Conservation (phyloP, 257 asterid genomes). For the Lycium barbarum region DNA sequence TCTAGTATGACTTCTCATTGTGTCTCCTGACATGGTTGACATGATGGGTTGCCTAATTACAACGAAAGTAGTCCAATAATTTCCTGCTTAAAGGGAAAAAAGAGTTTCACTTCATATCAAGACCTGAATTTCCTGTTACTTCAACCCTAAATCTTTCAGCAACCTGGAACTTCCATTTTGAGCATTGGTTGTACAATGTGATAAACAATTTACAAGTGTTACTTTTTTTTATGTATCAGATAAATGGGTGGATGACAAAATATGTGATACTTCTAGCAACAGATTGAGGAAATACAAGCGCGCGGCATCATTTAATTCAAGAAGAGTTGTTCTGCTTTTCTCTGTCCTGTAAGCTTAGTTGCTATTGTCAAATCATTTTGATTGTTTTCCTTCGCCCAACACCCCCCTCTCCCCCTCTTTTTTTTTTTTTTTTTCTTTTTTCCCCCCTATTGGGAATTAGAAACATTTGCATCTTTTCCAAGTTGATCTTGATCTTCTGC, state of each 20-base stretch:
- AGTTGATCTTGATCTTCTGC: conserved; percentile 1
- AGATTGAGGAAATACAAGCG: conserved; percentile 86
- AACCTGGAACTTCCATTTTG: neutral
- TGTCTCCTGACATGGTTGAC: neutral
- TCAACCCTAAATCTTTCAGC: neutral
- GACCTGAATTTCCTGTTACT: neutral
- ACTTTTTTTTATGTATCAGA: conserved; percentile 44
- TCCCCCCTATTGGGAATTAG: neutral
- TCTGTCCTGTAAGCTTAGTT: conserved; percentile 71
- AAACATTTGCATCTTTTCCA: neutral
- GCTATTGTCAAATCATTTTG: neutral
- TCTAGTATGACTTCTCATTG: neutral
- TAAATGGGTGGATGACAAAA: conserved; percentile 56
- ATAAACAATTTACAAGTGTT: conserved; percentile 28
- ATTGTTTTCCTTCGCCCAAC: neutral
- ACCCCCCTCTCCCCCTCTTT: too few species aligned
- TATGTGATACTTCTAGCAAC: conserved; percentile 54
- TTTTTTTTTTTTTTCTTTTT: neutral
- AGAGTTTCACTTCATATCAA: neutral
- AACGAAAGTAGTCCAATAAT: neutral
- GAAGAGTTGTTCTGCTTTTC: conserved; percentile 83
- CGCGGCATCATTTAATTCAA: conserved; percentile 81
- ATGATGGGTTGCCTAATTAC: neutral
- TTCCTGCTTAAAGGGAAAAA: neutral
- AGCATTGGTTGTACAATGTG: neutral